These are phyloP conservation scores for Thraustochytrium sp. DNA, from an alignment of 352 stramenopile species.

Conservation along the genomic window DNA sequence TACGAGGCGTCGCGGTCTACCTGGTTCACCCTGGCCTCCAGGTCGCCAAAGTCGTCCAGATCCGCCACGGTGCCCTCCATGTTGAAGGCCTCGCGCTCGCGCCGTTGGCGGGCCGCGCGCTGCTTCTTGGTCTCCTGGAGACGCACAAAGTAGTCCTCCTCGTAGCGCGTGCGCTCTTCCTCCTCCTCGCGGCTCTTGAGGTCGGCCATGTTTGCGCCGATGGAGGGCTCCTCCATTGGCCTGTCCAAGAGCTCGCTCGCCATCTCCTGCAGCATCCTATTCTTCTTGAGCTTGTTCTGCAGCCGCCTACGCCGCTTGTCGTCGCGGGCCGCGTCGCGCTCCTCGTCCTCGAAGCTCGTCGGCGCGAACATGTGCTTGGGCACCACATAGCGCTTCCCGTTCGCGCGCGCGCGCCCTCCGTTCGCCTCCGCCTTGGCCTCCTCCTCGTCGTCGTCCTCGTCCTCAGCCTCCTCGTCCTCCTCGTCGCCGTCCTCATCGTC, in stretches of 20 bases:
- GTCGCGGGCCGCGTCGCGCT: conserved; percentile 26
- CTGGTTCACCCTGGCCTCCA: conserved; percentile 30
- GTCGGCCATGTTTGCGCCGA: conserved; percentile 34
- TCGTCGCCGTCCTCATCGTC: conserved; percentile 30
- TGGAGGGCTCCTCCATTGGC: conserved; percentile 35
- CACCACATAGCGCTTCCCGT: conserved; percentile 30
- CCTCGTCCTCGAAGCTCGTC: conserved; percentile 37
- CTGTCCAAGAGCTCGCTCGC: conserved; percentile 46
- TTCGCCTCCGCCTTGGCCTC: background rate
- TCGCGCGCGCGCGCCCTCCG: background rate
- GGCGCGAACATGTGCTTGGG: conserved; percentile 30
- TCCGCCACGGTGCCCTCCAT: conserved; percentile 17
- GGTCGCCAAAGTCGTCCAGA: conserved; percentile 49
- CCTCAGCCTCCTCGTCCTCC: background rate
- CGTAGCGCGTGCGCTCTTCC: conserved; percentile 36
- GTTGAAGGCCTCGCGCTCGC: conserved; percentile 26
- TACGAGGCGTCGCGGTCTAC: conserved; percentile 18
- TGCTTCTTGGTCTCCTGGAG: conserved; percentile 48
- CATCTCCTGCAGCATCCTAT: conserved; percentile 41
- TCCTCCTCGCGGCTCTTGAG: background rate
- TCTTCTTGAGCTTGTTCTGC: conserved; percentile 43
- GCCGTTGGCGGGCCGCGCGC: background rate
- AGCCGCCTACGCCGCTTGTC: conserved; percentile 11
- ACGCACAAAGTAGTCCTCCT: conserved; percentile 50
- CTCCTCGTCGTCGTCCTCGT: conserved; percentile 6